These are phyloP conservation scores for Plasmopara viticola DNA, from an alignment of 352 stramenopile species.

Conservation along the genomic window DNA sequence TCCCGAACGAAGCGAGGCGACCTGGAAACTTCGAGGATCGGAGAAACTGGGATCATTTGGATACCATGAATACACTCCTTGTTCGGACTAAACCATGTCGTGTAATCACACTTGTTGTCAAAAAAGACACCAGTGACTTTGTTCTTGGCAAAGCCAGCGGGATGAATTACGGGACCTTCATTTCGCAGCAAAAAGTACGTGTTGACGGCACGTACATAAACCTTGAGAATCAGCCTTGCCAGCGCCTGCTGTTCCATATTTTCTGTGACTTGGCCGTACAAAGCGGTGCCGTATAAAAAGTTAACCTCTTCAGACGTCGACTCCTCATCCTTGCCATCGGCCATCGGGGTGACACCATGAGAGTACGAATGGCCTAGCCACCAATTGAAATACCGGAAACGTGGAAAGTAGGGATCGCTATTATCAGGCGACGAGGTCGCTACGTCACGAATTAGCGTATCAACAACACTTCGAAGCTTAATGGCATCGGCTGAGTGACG, in stretches of 20 bases:
- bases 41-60: conserved; percentile 65
- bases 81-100: conserved; percentile 68
- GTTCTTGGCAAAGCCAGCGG: conserved; percentile 46
- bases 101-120: conserved; percentile 72
- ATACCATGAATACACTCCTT: conserved; percentile 76
- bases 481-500: conserved; percentile 30
- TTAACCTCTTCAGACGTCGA: conserved; percentile 69
- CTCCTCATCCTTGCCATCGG: conserved; percentile 67
- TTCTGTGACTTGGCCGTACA: conserved; percentile 46
- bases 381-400: conserved; percentile 59
- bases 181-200: conserved; percentile 62
- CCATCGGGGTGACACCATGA: conserved; percentile 44
- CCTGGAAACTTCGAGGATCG: conserved; percentile 41
- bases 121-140: conserved; percentile 71
- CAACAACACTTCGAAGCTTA: conserved; percentile 31
- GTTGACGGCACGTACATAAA: conserved; percentile 48
- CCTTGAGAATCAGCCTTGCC: conserved; percentile 53
- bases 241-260: conserved; percentile 32
- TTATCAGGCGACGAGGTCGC: conserved; percentile 23
- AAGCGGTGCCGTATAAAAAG: conserved; percentile 49
- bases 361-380: conserved; percentile 31
- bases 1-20: conserved; percentile 38
- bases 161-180: conserved; percentile 36
- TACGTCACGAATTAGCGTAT: conserved; percentile 54
- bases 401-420: conserved; percentile 42